phyloP scores from a whole-genome alignment of 164 flowering plant genomes.

The Kalanchoe fedtschenkoi region DNA sequence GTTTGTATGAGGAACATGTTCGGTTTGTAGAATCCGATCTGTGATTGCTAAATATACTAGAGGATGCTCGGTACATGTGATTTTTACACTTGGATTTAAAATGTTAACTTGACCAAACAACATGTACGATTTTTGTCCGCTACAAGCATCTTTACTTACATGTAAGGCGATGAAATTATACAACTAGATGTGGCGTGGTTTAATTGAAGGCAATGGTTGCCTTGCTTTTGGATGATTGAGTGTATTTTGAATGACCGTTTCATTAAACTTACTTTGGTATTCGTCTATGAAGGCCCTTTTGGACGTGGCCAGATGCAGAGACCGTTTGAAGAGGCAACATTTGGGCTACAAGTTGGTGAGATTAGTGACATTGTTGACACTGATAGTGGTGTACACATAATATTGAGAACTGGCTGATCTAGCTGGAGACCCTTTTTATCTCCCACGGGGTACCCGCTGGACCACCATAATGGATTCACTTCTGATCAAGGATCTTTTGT shows the following conservation, averaged over 20 bases:
- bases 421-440: constrained; percentile 18
- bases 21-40: too few species aligned
- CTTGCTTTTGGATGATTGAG: background rate
- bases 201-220: background rate
- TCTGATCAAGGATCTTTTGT: background rate
- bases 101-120: too few species aligned
- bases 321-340: constrained; percentile 85
- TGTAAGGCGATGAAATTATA: too few species aligned
- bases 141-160: too few species aligned
- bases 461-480: background rate
- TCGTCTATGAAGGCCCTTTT: constrained; percentile 50
- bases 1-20: too few species aligned
- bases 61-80: too few species aligned
- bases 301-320: constrained; percentile 94
- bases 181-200: background rate
- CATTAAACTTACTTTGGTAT: background rate
- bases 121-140: too few species aligned
- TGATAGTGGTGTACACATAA: constrained; percentile 87
- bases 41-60: too few species aligned
- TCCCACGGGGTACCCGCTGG: background rate
- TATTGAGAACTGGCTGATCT: constrained; percentile 71
- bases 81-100: too few species aligned
- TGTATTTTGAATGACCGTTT: background rate
- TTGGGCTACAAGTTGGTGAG: constrained; percentile 69
- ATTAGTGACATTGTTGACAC: constrained; percentile 92